phyloP scores from a whole-genome alignment of 2,329 filamentous ascomycete species.

The Calonectria montana region DNA sequence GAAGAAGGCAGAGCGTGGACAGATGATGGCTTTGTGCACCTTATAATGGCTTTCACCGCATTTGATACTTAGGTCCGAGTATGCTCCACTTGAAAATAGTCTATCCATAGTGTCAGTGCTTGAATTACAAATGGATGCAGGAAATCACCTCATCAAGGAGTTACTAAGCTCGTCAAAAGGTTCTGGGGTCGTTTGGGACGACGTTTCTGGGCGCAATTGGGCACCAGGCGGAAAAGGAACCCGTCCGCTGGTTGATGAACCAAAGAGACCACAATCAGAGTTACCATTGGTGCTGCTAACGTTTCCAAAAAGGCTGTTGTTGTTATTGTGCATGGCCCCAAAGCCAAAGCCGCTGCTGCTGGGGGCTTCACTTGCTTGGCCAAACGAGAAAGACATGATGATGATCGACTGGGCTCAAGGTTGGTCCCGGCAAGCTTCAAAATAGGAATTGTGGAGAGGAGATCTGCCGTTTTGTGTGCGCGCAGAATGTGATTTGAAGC shows the following conservation, averaged over 20 bases:
- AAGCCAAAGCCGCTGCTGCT: background rate
- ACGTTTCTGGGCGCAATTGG: background rate
- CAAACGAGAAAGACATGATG: background rate
- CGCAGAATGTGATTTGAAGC: background rate
- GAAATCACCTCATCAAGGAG: constrained; percentile 1
- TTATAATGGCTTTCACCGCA: constrained; percentile 7
- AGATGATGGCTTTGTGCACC: constrained; percentile 24
- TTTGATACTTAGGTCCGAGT: constrained; percentile 18
- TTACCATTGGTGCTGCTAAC: background rate
- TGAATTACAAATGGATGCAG: background rate
- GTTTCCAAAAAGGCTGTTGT: background rate
- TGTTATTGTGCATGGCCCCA: background rate
- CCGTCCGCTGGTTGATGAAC: background rate
- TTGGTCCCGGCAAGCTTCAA: background rate
- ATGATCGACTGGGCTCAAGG: background rate
- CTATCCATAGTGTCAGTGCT: background rate
- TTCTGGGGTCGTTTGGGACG: background rate
- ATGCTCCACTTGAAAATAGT: constrained; percentile 10
- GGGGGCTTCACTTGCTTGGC: background rate
- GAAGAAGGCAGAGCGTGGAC: constrained; percentile 23
- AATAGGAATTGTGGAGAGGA: background rate
- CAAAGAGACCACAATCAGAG: background rate
- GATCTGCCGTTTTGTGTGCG: background rate
- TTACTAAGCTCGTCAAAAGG: constrained; percentile 7
- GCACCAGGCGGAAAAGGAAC: background rate